Evolutionary conservation across 2,329 filamentous ascomycete species (phyloP).

Genomic region (Monilinia vaccinii-corymbosi): DNA sequence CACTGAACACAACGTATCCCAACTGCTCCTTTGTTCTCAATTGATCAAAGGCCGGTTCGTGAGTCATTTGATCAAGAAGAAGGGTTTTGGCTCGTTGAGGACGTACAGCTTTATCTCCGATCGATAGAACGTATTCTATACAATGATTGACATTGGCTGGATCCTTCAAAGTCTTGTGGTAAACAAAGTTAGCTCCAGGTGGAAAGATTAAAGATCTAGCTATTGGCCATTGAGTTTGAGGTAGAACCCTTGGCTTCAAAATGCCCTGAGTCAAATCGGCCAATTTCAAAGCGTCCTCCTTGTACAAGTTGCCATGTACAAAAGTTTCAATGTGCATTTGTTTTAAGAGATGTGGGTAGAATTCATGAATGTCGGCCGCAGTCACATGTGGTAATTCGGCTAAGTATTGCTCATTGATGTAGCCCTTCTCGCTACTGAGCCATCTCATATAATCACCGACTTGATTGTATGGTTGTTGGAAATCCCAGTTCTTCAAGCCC

Average conservation of each 20-base stretch:
- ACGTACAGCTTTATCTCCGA: slow-evolving; percentile 63
- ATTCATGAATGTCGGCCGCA: slow-evolving; percentile 62
- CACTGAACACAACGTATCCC: slow-evolving; percentile 91
- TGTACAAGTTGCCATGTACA: slow-evolving; percentile 87
- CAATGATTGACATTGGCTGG: slow-evolving; percentile 84
- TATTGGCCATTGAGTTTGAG: slow-evolving; percentile 71
- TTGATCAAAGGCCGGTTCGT: slow-evolving; percentile 91
- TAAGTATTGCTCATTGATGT: slow-evolving; percentile 70
- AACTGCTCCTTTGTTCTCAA: slow-evolving; percentile 94
- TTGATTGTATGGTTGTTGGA: slow-evolving; percentile 81
- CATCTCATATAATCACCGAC: slow-evolving; percentile 75
- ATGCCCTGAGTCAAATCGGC: slow-evolving; percentile 74
- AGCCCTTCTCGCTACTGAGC: slow-evolving; percentile 68
- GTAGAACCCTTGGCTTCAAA: slow-evolving; percentile 64
- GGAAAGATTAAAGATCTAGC: slow-evolving; percentile 69
- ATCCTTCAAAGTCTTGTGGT: slow-evolving; percentile 71
- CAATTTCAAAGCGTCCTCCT: slow-evolving; percentile 80
- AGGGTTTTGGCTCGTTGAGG: slow-evolving; percentile 64
- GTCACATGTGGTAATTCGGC: slow-evolving; percentile 69
- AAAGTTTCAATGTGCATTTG: slow-evolving; percentile 85
- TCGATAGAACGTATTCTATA: slow-evolving; percentile 67
- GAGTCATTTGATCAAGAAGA: slow-evolving; percentile 79
- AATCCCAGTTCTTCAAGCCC: slow-evolving; percentile 77
- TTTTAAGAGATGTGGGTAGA: slow-evolving; percentile 70
- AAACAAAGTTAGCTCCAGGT: slow-evolving; percentile 73